Conservation (phyloP, 192 early-diverging fungal species). For the Nowakowskiella sp. region DNA sequence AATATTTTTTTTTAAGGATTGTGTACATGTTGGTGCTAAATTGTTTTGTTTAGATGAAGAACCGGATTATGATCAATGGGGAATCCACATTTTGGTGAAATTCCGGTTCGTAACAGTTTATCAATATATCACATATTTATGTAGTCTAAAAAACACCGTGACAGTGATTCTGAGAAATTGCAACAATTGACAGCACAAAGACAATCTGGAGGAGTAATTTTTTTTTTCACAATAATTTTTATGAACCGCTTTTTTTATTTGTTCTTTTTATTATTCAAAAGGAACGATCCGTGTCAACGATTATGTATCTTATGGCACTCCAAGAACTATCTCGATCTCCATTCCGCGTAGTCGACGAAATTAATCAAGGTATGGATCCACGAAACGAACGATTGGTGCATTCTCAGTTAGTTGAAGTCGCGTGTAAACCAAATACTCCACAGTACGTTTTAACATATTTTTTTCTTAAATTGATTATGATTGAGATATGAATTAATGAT, state of each 20-base stretch:
- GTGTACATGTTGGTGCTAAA: neutral
- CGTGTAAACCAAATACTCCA: constrained; percentile 57
- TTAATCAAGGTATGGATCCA: constrained; percentile 99
- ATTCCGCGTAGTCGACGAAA: constrained; percentile 98
- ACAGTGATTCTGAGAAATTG: constrained; percentile 67
- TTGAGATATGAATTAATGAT: neutral
- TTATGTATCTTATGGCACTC: constrained; percentile 90
- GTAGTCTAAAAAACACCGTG: neutral
- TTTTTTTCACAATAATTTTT: neutral
- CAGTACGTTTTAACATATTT: constrained; percentile 45
- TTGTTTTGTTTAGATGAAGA: constrained; percentile 15
- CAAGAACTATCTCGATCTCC: constrained; percentile 80
- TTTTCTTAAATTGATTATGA: constrained; percentile 1
- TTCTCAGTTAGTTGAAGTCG: constrained; percentile 74
- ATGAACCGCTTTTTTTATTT: constrained; percentile 9
- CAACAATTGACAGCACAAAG: constrained; percentile 78
- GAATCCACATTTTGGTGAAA: constrained; percentile 89
- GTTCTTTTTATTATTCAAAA: constrained; percentile 15
- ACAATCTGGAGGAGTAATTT: constrained; percentile 84
- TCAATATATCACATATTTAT: neutral
- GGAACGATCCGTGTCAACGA: constrained; percentile 93
- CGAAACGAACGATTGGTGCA: constrained; percentile 95
- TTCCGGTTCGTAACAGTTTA: constrained; percentile 63
- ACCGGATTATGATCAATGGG: constrained; percentile 88
- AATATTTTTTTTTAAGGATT: neutral